Conservation (phyloP, 352 stramenopile species). For the Pythium aquatile region DNA sequence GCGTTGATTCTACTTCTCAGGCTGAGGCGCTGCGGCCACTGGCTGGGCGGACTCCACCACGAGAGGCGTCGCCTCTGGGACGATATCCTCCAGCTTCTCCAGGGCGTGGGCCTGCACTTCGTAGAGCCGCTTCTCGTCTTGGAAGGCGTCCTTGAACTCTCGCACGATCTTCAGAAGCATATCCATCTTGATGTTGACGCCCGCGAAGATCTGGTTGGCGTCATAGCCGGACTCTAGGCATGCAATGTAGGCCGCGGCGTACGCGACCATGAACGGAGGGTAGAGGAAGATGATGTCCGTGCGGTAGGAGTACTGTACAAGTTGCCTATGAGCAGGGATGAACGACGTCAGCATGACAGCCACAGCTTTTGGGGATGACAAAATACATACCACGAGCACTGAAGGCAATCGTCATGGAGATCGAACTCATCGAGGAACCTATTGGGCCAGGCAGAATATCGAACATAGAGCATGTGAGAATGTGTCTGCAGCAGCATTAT, state of each 20-base stretch:
- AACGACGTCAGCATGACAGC: not conserved
- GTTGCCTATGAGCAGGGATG: slow-evolving; percentile 45
- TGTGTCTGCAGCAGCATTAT: not conserved
- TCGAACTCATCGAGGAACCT: slow-evolving; percentile 86
- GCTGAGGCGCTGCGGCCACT: not conserved
- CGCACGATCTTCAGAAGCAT: slow-evolving; percentile 74
- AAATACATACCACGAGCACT: slow-evolving; percentile 64
- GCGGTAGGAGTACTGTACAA: slow-evolving; percentile 87
- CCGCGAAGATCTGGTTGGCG: slow-evolving; percentile 68
- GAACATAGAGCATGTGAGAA: not conserved
- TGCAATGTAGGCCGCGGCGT: slow-evolving; percentile 77
- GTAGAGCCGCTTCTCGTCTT: slow-evolving; percentile 74
- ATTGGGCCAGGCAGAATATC: not conserved
- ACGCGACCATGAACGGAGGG: slow-evolving; percentile 87
- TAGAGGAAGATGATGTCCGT: slow-evolving; percentile 85
- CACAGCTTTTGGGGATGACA: not conserved
- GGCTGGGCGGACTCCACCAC: slow-evolving; percentile 29
- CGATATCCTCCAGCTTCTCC: slow-evolving; percentile 79
- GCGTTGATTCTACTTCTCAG: slow-evolving; percentile 3
- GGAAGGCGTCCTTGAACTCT: slow-evolving; percentile 75
- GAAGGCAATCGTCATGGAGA: slow-evolving; percentile 83
- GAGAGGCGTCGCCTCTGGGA: slow-evolving; percentile 49
- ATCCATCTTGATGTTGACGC: slow-evolving; percentile 83
- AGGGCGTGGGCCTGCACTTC: slow-evolving; percentile 54
- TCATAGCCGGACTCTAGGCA: slow-evolving; percentile 78